Evolutionary conservation across 257 asterid species (phyloP).

Genomic region (Leonotis leonurus): DNA sequence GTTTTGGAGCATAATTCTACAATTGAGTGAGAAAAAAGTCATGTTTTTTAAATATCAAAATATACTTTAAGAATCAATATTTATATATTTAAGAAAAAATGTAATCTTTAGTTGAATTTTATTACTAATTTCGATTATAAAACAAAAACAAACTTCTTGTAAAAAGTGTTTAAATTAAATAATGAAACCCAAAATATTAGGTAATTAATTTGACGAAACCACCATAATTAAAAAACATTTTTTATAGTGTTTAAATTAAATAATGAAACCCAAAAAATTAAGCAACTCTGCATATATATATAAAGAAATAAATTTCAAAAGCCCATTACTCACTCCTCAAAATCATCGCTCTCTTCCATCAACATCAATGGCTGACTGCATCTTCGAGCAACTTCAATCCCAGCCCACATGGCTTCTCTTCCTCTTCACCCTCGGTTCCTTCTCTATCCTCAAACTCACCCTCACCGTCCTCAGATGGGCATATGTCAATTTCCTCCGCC

Average conservation of each 20-base stretch:
- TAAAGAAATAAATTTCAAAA: background rate
- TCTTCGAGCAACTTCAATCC: constrained; percentile 58
- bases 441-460: constrained; percentile 34
- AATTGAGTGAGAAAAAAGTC: too few species aligned
- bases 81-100: too few species aligned
- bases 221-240: background rate
- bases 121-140: background rate
- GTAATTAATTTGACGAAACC: background rate
- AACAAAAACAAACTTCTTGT: too few species aligned
- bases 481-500: constrained; percentile 73
- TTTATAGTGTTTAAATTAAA: too few species aligned
- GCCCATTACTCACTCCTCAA: background rate
- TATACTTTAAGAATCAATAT: background rate
- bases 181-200: background rate
- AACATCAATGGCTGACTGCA: constrained; percentile 47
- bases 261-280: background rate
- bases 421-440: constrained; percentile 40
- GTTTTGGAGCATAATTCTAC: too few species aligned
- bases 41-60: background rate
- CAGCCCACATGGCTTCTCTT: constrained; percentile 69
- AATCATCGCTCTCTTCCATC: background rate
- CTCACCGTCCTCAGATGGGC: constrained; percentile 48
- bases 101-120: background rate
- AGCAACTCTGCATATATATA: background rate
- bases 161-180: background rate